Percentiles rank a stretch among this genome's conserved stretches.
phyloP scores from a whole-genome alignment of 192 early-diverging fungal species.

The Coemansia sp. region DNA sequence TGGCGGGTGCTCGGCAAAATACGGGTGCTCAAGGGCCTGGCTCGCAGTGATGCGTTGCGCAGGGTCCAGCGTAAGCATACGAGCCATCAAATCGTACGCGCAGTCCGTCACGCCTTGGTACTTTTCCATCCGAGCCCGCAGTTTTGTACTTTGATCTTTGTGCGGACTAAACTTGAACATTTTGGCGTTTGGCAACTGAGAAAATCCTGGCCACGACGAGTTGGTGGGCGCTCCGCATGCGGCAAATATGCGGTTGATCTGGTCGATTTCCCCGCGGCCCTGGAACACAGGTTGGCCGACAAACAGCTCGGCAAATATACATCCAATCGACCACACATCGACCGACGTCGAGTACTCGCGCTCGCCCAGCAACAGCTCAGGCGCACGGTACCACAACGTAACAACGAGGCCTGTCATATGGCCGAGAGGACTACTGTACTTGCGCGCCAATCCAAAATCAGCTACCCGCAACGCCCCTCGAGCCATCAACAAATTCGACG shows the following conservation, averaged over 20 bases:
- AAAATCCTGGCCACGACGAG: conserved; percentile 72
- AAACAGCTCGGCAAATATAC: conserved; percentile 94
- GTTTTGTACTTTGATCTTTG: conserved; percentile 32
- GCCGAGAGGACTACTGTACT: conserved; percentile 75
- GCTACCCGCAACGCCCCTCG: conserved; percentile 89
- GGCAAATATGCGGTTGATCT: conserved; percentile 82
- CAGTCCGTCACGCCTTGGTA: conserved; percentile 61
- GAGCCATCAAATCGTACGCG: conserved; percentile 76
- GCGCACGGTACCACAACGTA: conserved; percentile 95
- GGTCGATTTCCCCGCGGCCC: conserved; percentile 79
- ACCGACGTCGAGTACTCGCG: conserved; percentile 80
- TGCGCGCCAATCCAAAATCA: conserved; percentile 95
- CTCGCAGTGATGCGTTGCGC: conserved; percentile 83
- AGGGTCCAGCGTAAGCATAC: conserved; percentile 84
- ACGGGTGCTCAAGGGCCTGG: conserved; percentile 87
- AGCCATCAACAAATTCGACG: conserved; percentile 76
- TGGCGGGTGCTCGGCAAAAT: conserved; percentile 78
- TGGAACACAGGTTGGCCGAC: conserved; percentile 80
- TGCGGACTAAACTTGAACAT: conserved; percentile 69
- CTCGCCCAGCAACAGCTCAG: conserved; percentile 89
- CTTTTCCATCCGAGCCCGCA: conserved; percentile 52
- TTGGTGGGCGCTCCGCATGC: conserved; percentile 85
- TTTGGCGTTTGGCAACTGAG: conserved; percentile 63
- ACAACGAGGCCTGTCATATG: conserved; percentile 91
- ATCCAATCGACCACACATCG: conserved; percentile 97